Conservation (phyloP, 2,329 filamentous ascomycete genomes). For the Calycina herbarum region DNA sequence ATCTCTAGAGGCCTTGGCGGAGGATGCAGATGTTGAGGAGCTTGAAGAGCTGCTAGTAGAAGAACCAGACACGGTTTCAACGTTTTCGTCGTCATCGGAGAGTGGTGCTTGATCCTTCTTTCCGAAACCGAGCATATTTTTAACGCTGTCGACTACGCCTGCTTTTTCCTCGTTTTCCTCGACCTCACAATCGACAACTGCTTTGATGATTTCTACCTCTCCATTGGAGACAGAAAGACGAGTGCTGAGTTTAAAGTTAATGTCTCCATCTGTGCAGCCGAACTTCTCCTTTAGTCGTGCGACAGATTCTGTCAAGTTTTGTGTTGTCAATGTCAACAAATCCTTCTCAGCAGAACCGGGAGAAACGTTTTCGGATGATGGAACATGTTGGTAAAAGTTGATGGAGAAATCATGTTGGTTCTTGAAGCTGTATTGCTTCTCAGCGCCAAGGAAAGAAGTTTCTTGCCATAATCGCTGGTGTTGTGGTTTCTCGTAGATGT, state of each 20-base stretch:
- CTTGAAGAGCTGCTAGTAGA: slow-evolving; percentile 48
- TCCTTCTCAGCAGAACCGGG: slow-evolving; percentile 55
- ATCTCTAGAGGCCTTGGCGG: slow-evolving; percentile 19
- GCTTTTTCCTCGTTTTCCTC: slow-evolving; percentile 71
- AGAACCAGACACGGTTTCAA: slow-evolving; percentile 33
- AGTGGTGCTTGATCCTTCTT: slow-evolving; percentile 78
- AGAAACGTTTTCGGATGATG: slow-evolving; percentile 43
- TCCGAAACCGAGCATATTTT: slow-evolving; percentile 93
- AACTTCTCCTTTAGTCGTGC: slow-evolving; percentile 74
- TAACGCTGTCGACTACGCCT: slow-evolving; percentile 87
- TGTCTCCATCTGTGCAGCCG: slow-evolving; percentile 68
- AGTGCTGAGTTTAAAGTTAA: slow-evolving; percentile 77
- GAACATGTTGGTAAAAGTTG: slow-evolving; percentile 73
- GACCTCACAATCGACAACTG: slow-evolving; percentile 82
- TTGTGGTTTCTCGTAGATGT: slow-evolving; percentile 66
- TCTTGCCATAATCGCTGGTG: slow-evolving; percentile 83
- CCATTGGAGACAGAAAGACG: slow-evolving; percentile 72
- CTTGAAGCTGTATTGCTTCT: slow-evolving; percentile 83
- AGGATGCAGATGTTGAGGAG: slow-evolving; percentile 43
- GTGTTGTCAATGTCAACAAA: slow-evolving; percentile 68
- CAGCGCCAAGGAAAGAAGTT: slow-evolving; percentile 70
- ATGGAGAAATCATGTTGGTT: slow-evolving; percentile 81
- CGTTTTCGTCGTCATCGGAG: slow-evolving; percentile 56
- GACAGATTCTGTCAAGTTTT: slow-evolving; percentile 85
- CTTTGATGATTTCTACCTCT: slow-evolving; percentile 74